Evolutionary conservation across 2,329 filamentous ascomycete species (phyloP).

Genomic region (Pestalotiopsis sp.): DNA sequence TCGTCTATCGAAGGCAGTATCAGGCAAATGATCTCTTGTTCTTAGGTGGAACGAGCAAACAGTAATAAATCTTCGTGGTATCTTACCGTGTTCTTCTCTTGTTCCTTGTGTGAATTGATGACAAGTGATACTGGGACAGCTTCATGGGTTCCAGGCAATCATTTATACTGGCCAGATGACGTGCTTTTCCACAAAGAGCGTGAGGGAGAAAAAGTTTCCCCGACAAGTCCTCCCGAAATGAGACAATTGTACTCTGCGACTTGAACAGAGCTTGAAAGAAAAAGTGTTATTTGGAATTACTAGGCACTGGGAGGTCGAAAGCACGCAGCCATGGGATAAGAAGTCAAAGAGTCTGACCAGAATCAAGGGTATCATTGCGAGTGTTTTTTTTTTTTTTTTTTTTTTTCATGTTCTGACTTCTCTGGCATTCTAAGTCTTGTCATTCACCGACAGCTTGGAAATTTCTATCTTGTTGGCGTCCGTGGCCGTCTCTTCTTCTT

Average conservation of each 20-base stretch:
- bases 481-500: constrained; percentile 24
- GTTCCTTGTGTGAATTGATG: background rate
- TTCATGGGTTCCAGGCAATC: background rate
- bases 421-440: constrained; percentile 20
- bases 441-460: constrained; percentile 26
- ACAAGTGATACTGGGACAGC: background rate
- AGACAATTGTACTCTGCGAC: too few relatives aligned
- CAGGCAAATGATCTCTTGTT: constrained; percentile 14
- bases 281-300: too few relatives aligned
- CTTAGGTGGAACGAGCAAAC: constrained; percentile 7
- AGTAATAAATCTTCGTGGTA: constrained; percentile 10
- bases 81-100: background rate
- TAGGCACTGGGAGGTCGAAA: background rate
- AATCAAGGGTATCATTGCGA: constrained; percentile 15
- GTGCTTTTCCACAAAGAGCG: background rate
- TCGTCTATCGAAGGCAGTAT: constrained; percentile 3
- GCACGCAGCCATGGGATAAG: background rate
- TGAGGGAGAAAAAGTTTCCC: too few relatives aligned
- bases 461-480: constrained; percentile 21
- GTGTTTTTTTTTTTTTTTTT: background rate
- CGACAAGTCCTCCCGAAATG: too few relatives aligned
- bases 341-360: background rate
- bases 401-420: background rate
- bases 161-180: background rate
- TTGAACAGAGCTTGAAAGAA: too few relatives aligned